Base-by-base conservation (phyloP, 495 filamentous ascomycete species). In the Podospora conica region DNA sequence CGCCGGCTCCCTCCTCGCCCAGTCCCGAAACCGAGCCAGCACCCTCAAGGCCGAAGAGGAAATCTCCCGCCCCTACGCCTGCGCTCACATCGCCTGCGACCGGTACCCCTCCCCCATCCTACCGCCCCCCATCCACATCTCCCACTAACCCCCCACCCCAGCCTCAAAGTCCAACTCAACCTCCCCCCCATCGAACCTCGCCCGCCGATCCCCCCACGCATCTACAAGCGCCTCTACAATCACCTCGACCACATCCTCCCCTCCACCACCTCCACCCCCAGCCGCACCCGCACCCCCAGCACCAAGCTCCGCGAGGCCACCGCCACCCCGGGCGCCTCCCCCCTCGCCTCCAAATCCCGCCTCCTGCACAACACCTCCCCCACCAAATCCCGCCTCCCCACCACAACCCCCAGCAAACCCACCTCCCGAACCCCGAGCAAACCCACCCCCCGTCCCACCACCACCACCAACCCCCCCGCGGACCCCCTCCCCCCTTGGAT, bases 21-120 rank as follows among this genome's bases (percentile, higher is more conserved):
- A 96, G 72, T 97, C 93, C 6, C 87, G 92, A 9, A 88, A 84
- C 72, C 89, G 87, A 28, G 92, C 93, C 28, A 86, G 85, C 69
- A 90, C 83, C 21, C 78, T 98, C 11, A 96, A 93, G 71, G 83
- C 88, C 9, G 91, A 95, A 64, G 94, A 98, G 76, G 94, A 98
- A 74, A 87, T 92, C 67, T 91, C 90, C 20, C 85, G 94, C 8
- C 84, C 87, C 10, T 96, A 95, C 76, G 91, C 91, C 10, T 98
- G 96, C 74, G 90, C 92, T 1, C 89, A 98, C 75, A 85, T 98
- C 33, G 95, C 95, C 53, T 97, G 94, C 78, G 90, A 92, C 76
- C 85, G 91, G 90, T 90, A 74, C 27, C 40, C 9, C 21, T 21
- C 58, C 29, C 28, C 3, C 28, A 22, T 25, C 6, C 9, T 67